These are phyloP conservation scores for Quercus suber DNA, from an alignment of 306 rosid genomes.

Conservation along the genomic window DNA sequence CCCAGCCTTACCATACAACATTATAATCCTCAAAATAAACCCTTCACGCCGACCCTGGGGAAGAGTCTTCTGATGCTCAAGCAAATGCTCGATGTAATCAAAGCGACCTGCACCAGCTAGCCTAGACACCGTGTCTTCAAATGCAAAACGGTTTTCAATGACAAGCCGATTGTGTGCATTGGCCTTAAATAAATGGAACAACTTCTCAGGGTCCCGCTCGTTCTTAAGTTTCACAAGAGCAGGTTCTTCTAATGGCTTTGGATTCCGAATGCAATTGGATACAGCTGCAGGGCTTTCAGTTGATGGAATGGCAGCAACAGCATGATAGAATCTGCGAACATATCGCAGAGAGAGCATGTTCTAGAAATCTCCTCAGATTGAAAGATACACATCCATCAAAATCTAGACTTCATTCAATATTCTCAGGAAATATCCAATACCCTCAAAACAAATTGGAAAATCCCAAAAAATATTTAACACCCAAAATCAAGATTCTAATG, in stretches of 20 bases:
- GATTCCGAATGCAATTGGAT: conserved; percentile 9
- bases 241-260: conserved; percentile 43
- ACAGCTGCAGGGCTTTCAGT: conserved; percentile 7
- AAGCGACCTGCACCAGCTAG: conserved; percentile 70
- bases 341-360: conserved; percentile 78
- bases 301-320: conserved; percentile 27
- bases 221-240: conserved; percentile 53
- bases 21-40: conserved; percentile 60
- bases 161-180: conserved; percentile 64
- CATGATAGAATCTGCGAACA: conserved; percentile 54
- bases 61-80: conserved; percentile 67
- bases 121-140: conserved; percentile 63
- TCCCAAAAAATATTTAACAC: neutral
- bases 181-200: conserved; percentile 57
- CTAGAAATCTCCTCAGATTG: conserved; percentile 24
- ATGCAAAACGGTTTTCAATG: conserved; percentile 59
- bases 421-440: conserved; percentile 7
- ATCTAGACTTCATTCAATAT: conserved; percentile 14
- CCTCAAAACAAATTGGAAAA: neutral
- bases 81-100: conserved; percentile 60
- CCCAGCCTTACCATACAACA: conserved; percentile 70
- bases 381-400: conserved; percentile 45
- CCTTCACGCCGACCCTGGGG: conserved; percentile 79
- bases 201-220: conserved; percentile 60
- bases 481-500: conserved; percentile 2